These are phyloP conservation scores for Fomitiporia mediterranea DNA, from an alignment of 1,284 basidiomycete genomes.

Conservation along the genomic window DNA sequence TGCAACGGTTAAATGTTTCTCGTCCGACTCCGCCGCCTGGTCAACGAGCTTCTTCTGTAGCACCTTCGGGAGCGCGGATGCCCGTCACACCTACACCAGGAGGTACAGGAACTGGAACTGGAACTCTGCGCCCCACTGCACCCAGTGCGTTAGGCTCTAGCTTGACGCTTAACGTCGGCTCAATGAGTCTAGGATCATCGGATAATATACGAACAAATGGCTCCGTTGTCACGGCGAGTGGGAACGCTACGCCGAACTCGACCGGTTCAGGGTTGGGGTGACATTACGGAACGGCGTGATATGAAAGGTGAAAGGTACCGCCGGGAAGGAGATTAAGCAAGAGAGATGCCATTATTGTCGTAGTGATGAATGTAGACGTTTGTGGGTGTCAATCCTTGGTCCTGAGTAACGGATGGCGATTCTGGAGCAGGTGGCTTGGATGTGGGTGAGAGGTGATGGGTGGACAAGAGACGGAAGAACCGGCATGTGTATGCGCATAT, in stretches of 20 bases:
- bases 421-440: constrained; percentile 1
- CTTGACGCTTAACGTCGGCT: neutral
- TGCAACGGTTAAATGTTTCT: constrained; percentile 72
- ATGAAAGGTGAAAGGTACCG: too few species aligned
- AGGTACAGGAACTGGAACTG: neutral
- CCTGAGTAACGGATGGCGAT: neutral
- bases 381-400: neutral
- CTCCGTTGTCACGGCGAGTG: neutral
- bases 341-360: neutral
- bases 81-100: too few species aligned
- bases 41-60: constrained; percentile 4
- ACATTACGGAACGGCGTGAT: neutral
- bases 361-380: neutral
- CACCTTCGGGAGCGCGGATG: constrained; percentile 7
- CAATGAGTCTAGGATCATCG: constrained; percentile 2
- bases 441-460: constrained; percentile 22
- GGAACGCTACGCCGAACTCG: neutral
- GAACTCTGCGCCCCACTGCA: neutral
- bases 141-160: neutral
- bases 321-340: too few species aligned
- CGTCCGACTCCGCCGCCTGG: constrained; percentile 21
- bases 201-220: constrained; percentile 11
- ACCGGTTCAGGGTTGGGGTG: constrained; percentile 6
- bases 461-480: constrained; percentile 31
- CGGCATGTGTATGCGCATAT: constrained; percentile 79